A percentile compares a stretch with the other conserved stretches of the same genome.
Evolutionary conservation across 441 rosid genomes (phyloP).

Genomic region (Pelargonium cotyledonis): DNA sequence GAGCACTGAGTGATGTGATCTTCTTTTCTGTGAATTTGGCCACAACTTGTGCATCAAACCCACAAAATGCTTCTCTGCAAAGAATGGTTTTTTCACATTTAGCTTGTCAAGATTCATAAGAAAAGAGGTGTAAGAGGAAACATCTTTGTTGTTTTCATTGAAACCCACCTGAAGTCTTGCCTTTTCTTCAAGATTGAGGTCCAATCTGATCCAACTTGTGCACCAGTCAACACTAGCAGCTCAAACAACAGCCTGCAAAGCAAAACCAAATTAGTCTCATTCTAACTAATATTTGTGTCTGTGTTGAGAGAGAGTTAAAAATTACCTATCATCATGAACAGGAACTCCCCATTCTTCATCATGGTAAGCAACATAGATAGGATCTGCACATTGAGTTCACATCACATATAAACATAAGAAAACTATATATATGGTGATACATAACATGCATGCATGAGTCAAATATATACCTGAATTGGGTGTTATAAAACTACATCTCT

Average conservation of each 20-base stretch:
- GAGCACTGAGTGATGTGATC: slow-evolving; percentile 43
- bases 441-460: slow-evolving; percentile 18
- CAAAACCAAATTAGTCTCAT: not conserved
- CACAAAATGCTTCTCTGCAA: slow-evolving; percentile 61
- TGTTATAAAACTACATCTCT: slow-evolving; percentile 70
- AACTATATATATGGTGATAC: not conserved
- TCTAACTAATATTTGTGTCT: not conserved
- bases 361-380: slow-evolving; percentile 63
- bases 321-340: slow-evolving; percentile 54
- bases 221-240: slow-evolving; percentile 61
- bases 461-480: slow-evolving; percentile 63
- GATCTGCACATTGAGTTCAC: slow-evolving; percentile 40
- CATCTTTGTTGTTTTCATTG: not conserved
- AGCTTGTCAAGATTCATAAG: not conserved
- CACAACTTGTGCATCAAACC: slow-evolving; percentile 54
- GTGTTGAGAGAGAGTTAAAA: not conserved
- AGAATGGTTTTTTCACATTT: no score
- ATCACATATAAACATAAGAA: not conserved
- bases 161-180: slow-evolving; percentile 45
- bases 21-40: slow-evolving; percentile 56
- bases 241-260: slow-evolving; percentile 57
- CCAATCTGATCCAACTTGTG: slow-evolving; percentile 97
- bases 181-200: slow-evolving; percentile 70
- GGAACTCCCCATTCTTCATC: slow-evolving; percentile 81
- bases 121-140: not conserved